Base-by-base conservation (phyloP, 768 basidiomycete genomes). In the Leucosporidium creatinivorum region DNA sequence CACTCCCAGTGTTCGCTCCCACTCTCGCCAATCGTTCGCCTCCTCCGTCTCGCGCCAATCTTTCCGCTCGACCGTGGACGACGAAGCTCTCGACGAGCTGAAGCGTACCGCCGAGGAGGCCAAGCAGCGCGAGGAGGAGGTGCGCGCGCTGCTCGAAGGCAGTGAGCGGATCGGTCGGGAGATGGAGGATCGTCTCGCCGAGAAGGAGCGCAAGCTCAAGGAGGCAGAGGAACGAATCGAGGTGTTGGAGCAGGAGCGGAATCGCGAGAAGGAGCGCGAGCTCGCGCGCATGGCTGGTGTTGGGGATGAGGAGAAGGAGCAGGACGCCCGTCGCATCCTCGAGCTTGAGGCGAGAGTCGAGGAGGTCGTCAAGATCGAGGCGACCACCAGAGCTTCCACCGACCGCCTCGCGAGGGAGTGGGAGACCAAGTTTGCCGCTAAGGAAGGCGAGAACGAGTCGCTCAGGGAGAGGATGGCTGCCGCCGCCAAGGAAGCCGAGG, bases 381-480 rank as follows among this genome's bases (percentile, higher is more conserved):
- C 77, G 65, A 62, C 75, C 31, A 69, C 73, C 19, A 70, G 69
- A 30, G 74, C 36, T 5, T 25, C 44, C 19, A 21, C 19, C 25
- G 68, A 57, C 8, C 62, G 60, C 55, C 47, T 28, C 21, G 54
- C 61, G 68, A 62, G 60, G 56, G 69, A 70, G 67, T 28, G 31
- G 30, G 50, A 64, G 28, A 65, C 51, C 61, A 67, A 67, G 61
- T 49, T 54, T 21, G 63, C 66, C 3, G 81, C 83, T 10, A 87
- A 87, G 75, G 83, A 85, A 57, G 80, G 80, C 9, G 87, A 89
- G 70, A 83, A 92, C 39, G 77, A 79, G 57, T 74, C 82, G 25
- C 79, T 91, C 64, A 82, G 85, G 63, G 77, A 76, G 26, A 80
- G 82, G 23, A 77, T 84, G 13, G 80, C 80, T 74, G 81, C 79